These are phyloP conservation scores for Phytophthora pisi DNA, from an alignment of 352 stramenopile genomes.

Conservation along the genomic window DNA sequence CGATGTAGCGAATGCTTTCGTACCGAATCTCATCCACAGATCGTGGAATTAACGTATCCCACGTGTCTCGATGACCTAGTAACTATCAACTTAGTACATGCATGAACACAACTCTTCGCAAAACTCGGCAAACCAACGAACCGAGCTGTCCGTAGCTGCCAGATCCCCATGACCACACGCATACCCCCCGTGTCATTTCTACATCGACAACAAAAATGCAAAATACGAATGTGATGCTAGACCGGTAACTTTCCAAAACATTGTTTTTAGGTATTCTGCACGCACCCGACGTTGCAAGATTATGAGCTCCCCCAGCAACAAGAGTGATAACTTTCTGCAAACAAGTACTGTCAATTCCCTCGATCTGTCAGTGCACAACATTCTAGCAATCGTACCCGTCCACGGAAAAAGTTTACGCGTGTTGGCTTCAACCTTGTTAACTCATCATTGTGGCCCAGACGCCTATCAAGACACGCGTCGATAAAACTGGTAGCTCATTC, in stretches of 20 bases:
- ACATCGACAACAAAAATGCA: background rate
- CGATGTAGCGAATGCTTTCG: conserved; percentile 63
- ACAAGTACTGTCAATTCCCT: conserved; percentile 2
- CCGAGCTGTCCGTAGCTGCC: conserved; percentile 72
- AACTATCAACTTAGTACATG: background rate
- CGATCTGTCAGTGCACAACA: background rate
- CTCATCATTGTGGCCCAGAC: conserved; percentile 72
- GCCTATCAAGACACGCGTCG: conserved; percentile 34
- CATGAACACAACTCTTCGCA: background rate
- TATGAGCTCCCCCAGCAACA: conserved; percentile 62
- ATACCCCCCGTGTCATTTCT: conserved; percentile 65
- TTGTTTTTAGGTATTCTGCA: background rate
- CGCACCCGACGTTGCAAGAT: conserved; percentile 67
- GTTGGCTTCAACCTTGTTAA: conserved; percentile 59
- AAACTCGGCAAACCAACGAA: conserved; percentile 18
- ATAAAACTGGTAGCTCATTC: background rate
- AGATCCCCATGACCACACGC: conserved; percentile 77
- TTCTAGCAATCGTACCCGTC: conserved; percentile 36
- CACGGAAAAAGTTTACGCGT: conserved; percentile 73
- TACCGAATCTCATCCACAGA: conserved; percentile 72
- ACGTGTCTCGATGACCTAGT: conserved; percentile 73
- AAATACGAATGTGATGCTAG: background rate
- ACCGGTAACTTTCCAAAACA: background rate
- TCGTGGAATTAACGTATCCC: conserved; percentile 60
- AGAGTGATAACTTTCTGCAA: conserved; percentile 76